These are phyloP conservation scores for Scorias spongiosa DNA, from an alignment of 2,329 filamentous ascomycete species.

Conservation along the genomic window DNA sequence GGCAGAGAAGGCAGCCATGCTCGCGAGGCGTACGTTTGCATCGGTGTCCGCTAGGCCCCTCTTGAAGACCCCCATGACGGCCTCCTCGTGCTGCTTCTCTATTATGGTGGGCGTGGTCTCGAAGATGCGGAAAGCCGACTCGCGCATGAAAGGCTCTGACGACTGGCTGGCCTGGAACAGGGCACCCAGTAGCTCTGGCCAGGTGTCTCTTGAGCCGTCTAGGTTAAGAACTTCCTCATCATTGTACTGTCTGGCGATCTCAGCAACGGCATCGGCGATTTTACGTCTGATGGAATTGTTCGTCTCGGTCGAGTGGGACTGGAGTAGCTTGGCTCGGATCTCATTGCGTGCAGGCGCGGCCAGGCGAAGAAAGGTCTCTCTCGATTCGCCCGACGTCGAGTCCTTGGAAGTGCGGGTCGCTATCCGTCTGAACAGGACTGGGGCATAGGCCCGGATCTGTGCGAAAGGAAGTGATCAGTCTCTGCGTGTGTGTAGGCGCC, in stretches of 20 bases:
- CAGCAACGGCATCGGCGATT: conserved; percentile 92
- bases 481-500: neutral
- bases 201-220: conserved; percentile 39
- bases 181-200: conserved; percentile 74
- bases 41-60: conserved; percentile 85
- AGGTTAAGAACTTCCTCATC: conserved; percentile 41
- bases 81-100: conserved; percentile 84
- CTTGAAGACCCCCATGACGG: conserved; percentile 76
- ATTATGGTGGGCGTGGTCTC: conserved; percentile 90
- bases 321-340: conserved; percentile 72
- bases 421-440: conserved; percentile 88
- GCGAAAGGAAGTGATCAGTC: neutral
- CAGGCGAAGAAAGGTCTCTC: conserved; percentile 76
- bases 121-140: conserved; percentile 90
- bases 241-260: conserved; percentile 86
- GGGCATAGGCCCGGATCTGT: conserved; percentile 77
- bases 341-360: conserved; percentile 55
- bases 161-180: conserved; percentile 88
- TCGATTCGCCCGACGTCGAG: conserved; percentile 47
- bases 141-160: conserved; percentile 65
- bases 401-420: conserved; percentile 76
- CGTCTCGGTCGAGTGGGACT: conserved; percentile 58
- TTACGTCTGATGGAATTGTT: conserved; percentile 74
- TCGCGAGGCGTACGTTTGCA: conserved; percentile 73
- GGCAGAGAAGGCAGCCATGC: conserved; percentile 90